Evolutionary conservation across 2,329 filamentous ascomycete genomes (phyloP), one percentile per base, ranked within the genome.

Genomic region (Tolypocladium capitatum): DNA sequence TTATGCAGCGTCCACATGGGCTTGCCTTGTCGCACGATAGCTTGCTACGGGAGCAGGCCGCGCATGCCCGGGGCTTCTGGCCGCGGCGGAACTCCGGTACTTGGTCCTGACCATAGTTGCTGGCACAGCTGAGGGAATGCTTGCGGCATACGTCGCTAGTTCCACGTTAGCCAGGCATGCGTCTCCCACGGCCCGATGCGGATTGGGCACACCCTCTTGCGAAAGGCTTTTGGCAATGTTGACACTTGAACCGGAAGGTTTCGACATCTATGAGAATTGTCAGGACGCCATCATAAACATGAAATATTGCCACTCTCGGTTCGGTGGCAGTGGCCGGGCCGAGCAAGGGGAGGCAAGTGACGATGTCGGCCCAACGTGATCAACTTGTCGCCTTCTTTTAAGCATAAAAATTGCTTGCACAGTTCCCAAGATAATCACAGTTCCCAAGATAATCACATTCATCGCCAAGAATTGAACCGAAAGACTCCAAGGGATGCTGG

Each of bases 21-120:
- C 51, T 43, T 2, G 43, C 48, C 5, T 52, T 57, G 44, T 62
- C 57, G 47, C 60, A 63, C 18, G 57, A 55, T 13, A 58, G 51
- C 31, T 60, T 60, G 51, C 58, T 58, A 27, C 51, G 53, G 45
- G 57, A 60, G 46, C 60, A 63, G 2, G 54, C 52, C 20, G 61
- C 58, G 47, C 60, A 63, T 3, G 60, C 59, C 1, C 50, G 48
- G 0, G 58, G 54, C 38, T 58, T 60, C 30, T 60, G 58, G 14
- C 60, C 60, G 5, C 59, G 55, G 34, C 54, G 56, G 9, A 55
- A 51, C 1, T 53, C 52, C 3, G 56, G 55, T 1, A 59, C 28
- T 2, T 46, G 44, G 11, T 46, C 48, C 5, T 49, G 46, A 21
- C 35, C 41, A 28, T 47, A 46, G 16, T 55, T 58, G 32, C 28